phyloP scores from a whole-genome alignment of 768 basidiomycete species.

The Suillus bovinus region DNA sequence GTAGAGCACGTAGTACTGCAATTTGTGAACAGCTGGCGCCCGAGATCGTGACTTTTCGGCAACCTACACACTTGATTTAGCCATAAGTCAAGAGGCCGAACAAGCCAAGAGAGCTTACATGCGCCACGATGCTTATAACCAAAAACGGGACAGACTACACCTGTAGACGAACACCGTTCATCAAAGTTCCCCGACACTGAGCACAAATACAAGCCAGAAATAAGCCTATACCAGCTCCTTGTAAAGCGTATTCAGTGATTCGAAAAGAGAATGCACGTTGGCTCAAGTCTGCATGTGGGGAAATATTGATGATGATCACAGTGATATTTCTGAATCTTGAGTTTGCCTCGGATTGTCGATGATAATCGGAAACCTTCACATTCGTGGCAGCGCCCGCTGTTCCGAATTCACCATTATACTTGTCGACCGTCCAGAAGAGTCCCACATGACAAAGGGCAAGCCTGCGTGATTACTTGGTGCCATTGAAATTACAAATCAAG shows the following conservation, averaged over 20 bases:
- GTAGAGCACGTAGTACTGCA: neutral
- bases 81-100: no score
- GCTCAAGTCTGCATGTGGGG: neutral
- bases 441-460: neutral
- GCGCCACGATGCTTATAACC: neutral
- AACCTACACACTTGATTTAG: neutral
- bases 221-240: no score
- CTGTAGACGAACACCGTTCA: neutral
- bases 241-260: neutral
- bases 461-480: neutral
- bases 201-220: no score
- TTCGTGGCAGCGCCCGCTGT: neutral
- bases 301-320: neutral
- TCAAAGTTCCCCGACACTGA: no score
- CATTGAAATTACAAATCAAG: no score
- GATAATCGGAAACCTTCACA: no score
- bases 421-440: neutral
- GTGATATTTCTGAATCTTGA: neutral
- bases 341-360: no score
- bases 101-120: neutral
- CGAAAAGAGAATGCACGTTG: neutral
- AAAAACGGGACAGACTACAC: no score
- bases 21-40: neutral
- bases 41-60: neutral
- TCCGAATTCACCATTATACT: neutral